Evolutionary conservation across 2,329 filamentous ascomycete species (phyloP).

Genomic region (Parastagonospora nodorum): DNA sequence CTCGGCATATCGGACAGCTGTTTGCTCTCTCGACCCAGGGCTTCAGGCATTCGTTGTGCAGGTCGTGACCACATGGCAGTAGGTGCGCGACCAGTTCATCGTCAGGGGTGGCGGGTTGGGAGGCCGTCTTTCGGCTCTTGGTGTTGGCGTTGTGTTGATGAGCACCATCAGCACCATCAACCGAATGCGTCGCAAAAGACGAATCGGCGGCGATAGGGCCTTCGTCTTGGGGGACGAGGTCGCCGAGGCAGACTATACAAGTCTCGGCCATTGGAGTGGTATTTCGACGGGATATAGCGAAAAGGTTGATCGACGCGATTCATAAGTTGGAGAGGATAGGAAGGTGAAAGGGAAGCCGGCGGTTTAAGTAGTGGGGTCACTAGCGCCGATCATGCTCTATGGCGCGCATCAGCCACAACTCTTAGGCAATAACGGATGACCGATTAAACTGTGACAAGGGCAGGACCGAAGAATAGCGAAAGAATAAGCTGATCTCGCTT

Average conservation of each 20-base stretch:
- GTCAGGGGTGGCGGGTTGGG: conserved; percentile 45
- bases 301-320: conserved; percentile 33
- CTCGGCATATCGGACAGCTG: conserved; percentile 95
- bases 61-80: conserved; percentile 82
- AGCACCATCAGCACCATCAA: conserved; percentile 23
- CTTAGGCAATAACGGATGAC: conserved; percentile 20
- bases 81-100: conserved; percentile 64
- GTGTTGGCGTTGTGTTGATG: conserved; percentile 20
- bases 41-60: conserved; percentile 90
- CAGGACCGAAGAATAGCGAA: conserved; percentile 5
- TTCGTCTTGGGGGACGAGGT: conserved; percentile 65
- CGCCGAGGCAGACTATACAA: conserved; percentile 74
- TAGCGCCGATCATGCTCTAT: conserved; percentile 15
- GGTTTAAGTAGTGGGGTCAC: conserved; percentile 19
- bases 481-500: conserved; percentile 5
- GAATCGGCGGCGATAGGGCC: conserved; percentile 35
- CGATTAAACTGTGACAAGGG: conserved; percentile 11
- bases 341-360: conserved; percentile 35
- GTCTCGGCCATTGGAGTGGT: conserved; percentile 63
- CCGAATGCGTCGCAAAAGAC: conserved; percentile 31
- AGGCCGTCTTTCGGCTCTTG: conserved; percentile 18
- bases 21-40: conserved; percentile 97
- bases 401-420: conserved; percentile 28
- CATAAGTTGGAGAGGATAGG: conserved; percentile 41
- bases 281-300: conserved; percentile 23